phyloP scores from a whole-genome alignment of 2,329 filamentous ascomycete species.

The Pseudocercospora fuligena region DNA sequence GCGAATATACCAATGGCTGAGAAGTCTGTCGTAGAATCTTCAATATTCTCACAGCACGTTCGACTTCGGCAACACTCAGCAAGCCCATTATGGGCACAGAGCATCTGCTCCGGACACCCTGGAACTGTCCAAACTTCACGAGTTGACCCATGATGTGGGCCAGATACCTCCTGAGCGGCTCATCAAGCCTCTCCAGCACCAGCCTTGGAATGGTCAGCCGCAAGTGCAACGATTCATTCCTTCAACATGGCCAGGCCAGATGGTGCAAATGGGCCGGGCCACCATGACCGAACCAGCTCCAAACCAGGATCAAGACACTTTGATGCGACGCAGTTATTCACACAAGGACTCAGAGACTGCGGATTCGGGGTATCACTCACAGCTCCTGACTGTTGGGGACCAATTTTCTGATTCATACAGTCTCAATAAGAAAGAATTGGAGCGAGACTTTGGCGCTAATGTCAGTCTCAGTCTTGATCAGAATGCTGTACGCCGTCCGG shows the following conservation, averaged over 20 bases:
- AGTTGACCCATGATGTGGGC: slow-evolving; percentile 9
- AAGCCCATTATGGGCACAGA: background rate
- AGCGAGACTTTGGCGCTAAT: slow-evolving; percentile 10
- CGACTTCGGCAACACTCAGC: background rate
- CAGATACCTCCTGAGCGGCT: slow-evolving; percentile 20
- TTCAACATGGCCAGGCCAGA: background rate
- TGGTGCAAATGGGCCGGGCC: background rate
- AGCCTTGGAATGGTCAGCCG: slow-evolving; percentile 16
- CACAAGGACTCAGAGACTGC: slow-evolving; percentile 4
- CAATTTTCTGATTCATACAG: slow-evolving; percentile 14
- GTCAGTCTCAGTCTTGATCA: background rate
- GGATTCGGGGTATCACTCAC: slow-evolving; percentile 29
- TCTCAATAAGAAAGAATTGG: slow-evolving; percentile 16
- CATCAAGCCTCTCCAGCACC: slow-evolving; percentile 18
- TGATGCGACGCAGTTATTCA: background rate
- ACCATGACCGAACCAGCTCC: slow-evolving; percentile 20
- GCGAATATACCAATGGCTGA: background rate
- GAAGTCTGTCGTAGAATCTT: background rate
- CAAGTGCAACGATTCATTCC: background rate
- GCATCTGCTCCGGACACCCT: slow-evolving; percentile 11
- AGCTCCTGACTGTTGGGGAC: slow-evolving; percentile 1
- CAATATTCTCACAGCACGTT: background rate
- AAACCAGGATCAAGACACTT: slow-evolving; percentile 8
- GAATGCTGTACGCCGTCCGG: background rate
- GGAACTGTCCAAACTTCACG: slow-evolving; percentile 9